Evolutionary conservation across 2,329 filamentous ascomycete species (phyloP).

Genomic region (Talaromyces amestolkiae): DNA sequence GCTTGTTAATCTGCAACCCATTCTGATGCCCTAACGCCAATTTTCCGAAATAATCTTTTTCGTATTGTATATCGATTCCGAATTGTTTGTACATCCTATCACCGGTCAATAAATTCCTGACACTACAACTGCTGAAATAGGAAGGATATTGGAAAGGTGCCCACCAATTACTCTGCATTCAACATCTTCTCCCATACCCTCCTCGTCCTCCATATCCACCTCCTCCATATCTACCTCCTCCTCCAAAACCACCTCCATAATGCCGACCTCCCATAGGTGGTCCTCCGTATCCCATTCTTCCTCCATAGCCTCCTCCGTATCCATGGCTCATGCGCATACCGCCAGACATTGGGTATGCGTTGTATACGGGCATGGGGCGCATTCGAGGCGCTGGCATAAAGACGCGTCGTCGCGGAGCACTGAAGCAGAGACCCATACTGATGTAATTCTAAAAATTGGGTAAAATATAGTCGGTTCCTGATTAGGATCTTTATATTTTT

Average conservation of each 20-base stretch:
- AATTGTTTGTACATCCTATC: not conserved
- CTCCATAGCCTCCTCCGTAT: not conserved
- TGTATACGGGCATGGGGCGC: not conserved
- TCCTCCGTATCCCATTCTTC: not conserved
- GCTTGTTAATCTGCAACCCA: not conserved
- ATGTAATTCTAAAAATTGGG: not conserved
- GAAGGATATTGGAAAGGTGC: not conserved
- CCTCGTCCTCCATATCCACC: not conserved
- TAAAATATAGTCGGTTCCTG: not conserved
- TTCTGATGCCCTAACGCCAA: not conserved
- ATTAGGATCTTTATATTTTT: not conserved
- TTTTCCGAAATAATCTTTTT: not conserved
- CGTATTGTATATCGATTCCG: not conserved
- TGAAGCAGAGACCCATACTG: slow-evolving; percentile 13
- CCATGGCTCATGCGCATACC: not conserved
- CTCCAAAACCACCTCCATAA: not conserved
- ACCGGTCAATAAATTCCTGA: not conserved
- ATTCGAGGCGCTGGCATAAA: slow-evolving; percentile 3
- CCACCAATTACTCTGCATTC: not conserved
- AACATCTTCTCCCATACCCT: slow-evolving; percentile 5
- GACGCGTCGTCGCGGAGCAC: not conserved
- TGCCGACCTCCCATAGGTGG: not conserved
- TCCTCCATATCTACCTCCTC: not conserved
- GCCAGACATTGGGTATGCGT: slow-evolving; percentile 5
- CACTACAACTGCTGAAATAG: not conserved